Evolutionary conservation across 2,329 filamentous ascomycete genomes (phyloP).

Genomic region (Corniculantispora saksenae): DNA sequence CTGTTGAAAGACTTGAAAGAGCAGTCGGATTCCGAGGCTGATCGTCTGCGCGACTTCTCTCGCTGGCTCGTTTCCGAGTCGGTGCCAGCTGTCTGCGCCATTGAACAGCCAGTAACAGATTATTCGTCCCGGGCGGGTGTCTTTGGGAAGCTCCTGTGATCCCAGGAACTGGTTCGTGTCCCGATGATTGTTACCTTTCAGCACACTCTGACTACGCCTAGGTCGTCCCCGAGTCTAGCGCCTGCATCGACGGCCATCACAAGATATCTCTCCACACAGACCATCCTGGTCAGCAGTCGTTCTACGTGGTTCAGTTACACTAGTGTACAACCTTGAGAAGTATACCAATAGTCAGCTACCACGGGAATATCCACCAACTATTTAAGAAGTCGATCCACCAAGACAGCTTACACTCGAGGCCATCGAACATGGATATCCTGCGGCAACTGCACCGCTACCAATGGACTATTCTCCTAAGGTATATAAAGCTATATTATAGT

Average conservation of each 20-base stretch:
- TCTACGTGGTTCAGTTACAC: no score
- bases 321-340: no score
- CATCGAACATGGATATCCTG: no score
- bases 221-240: constrained; percentile 20
- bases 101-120: constrained; percentile 20
- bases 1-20: constrained; percentile 15
- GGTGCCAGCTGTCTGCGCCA: constrained; percentile 17
- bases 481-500: no score
- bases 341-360: no score
- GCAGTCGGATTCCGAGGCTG: constrained; percentile 12
- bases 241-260: constrained; percentile 20
- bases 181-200: background rate
- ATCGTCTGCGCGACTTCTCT: constrained; percentile 23
- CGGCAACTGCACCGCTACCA: no score
- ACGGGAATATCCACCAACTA: no score
- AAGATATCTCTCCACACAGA: constrained; percentile 20
- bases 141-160: background rate
- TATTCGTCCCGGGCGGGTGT: constrained; percentile 13
- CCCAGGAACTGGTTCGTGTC: background rate
- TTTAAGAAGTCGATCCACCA: no score
- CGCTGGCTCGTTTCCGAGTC: constrained; percentile 19
- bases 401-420: no score
- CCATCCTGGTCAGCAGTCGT: no score
- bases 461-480: no score
- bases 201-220: background rate